phyloP scores from a whole-genome alignment of 768 basidiomycete species.

The Boletus insuetus region DNA sequence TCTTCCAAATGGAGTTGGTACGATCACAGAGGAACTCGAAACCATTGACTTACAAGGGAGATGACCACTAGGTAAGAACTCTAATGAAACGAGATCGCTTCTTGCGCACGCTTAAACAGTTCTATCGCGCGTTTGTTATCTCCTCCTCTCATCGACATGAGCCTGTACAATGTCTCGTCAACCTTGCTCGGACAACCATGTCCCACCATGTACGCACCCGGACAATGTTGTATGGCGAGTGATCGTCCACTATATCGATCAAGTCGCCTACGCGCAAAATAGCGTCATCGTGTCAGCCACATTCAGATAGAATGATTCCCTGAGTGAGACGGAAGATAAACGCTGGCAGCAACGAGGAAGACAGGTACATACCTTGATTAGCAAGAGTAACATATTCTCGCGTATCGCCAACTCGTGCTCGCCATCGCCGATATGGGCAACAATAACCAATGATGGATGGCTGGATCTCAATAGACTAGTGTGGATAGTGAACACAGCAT shows the following conservation, averaged over 20 bases:
- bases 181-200: too few relatives aligned
- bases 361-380: not conserved
- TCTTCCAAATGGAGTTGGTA: not conserved
- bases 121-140: not conserved
- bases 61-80: not conserved
- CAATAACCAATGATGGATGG: slow-evolving; percentile 5
- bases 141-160: not conserved
- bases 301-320: not conserved
- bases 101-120: not conserved
- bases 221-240: too few relatives aligned
- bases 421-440: not conserved
- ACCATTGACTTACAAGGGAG: not conserved
- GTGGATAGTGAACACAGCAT: not conserved
- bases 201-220: not conserved
- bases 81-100: not conserved
- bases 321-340: not conserved
- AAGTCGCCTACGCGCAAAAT: too few relatives aligned
- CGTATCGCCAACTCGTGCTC: not conserved
- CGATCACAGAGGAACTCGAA: not conserved
- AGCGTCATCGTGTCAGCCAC: not conserved
- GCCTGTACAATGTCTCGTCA: not conserved
- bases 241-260: too few relatives aligned
- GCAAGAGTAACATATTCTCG: slow-evolving; percentile 2
- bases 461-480: slow-evolving; percentile 2
- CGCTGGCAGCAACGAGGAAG: not conserved